These are phyloP conservation scores for Shiraia bambusicola DNA, from an alignment of 2,329 filamentous ascomycete species.

Conservation along the genomic window DNA sequence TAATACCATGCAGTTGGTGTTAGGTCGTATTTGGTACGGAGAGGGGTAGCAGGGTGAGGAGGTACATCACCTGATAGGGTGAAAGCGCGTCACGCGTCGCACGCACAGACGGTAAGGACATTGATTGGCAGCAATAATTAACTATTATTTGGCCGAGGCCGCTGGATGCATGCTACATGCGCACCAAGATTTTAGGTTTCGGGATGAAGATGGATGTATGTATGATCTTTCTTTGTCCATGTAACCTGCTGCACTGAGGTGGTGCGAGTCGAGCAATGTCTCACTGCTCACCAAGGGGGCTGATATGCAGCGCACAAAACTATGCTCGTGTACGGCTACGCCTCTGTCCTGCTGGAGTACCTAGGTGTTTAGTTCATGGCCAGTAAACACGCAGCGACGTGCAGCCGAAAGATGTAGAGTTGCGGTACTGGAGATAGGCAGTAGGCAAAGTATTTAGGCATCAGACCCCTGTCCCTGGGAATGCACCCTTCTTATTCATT, in stretches of 20 bases:
- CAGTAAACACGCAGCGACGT: conserved; percentile 3
- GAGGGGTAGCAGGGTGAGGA: conserved; percentile 9
- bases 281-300: not conserved
- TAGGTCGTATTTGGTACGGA: not conserved
- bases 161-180: too few species aligned
- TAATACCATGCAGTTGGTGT: not conserved
- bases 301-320: not conserved
- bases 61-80: conserved; percentile 40
- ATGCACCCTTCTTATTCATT: conserved; percentile 87
- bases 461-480: conserved; percentile 80
- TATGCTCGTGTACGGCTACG: conserved; percentile 1
- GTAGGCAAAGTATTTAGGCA: conserved; percentile 19
- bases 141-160: conserved; percentile 2
- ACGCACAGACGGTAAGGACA: conserved; percentile 13
- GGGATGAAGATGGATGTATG: not conserved
- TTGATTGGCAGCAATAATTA: conserved; percentile 6
- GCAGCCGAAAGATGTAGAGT: conserved; percentile 10
- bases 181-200: not conserved
- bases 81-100: conserved; percentile 28
- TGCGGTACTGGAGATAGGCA: conserved; percentile 13
- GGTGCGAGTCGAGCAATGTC: not conserved
- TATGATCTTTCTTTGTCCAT: not conserved
- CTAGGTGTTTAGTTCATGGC: conserved; percentile 3
- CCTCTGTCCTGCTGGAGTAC: not conserved
- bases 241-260: not conserved